A percentile compares a stretch with the other conserved stretches of the same genome.
phyloP scores from a whole-genome alignment of 2,329 filamentous ascomycete species.

The Leptographium flavum region DNA sequence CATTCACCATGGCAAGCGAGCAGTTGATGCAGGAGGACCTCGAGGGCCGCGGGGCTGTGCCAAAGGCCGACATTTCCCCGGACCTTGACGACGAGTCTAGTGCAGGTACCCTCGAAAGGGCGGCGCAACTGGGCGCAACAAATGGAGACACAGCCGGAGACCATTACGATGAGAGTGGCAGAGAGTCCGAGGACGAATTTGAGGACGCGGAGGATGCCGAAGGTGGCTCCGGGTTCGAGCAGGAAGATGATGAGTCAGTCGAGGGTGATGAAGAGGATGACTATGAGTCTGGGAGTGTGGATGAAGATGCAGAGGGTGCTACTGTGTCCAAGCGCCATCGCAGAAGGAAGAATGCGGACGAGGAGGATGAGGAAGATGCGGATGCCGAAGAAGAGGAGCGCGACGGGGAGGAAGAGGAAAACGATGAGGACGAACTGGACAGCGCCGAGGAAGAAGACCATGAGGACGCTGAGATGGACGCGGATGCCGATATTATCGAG shows the following conservation, averaged over 20 bases:
- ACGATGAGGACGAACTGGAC: conserved; percentile 15
- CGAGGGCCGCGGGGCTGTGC: conserved; percentile 38
- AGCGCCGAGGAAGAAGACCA: conserved; percentile 15
- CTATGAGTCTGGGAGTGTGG: conserved; percentile 15
- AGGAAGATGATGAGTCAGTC: conserved; percentile 16
- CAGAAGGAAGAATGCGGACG: conserved; percentile 16
- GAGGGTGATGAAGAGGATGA: conserved; percentile 19
- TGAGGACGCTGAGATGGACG: conserved; percentile 12
- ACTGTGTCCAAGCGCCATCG: conserved; percentile 14
- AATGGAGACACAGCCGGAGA: conserved; percentile 16
- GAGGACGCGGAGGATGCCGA: conserved; percentile 17
- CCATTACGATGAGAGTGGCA: conserved; percentile 17
- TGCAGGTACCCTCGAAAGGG: conserved; percentile 15
- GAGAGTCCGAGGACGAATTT: conserved; percentile 18
- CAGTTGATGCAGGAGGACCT: conserved; percentile 43
- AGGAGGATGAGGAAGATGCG: conserved; percentile 17
- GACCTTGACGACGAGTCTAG: conserved; percentile 17
- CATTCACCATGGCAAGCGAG: conserved; percentile 28
- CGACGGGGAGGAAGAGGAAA: conserved; percentile 15
- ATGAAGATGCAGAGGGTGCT: conserved; percentile 15
- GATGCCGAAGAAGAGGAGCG: conserved; percentile 16
- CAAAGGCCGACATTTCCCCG: conserved; percentile 24
- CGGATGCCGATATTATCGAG: conserved; percentile 25
- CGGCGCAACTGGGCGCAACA: conserved; percentile 17
- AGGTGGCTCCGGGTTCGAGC: conserved; percentile 12